A percentile compares a stretch with the other conserved stretches of the same genome.
Conservation (phyloP, 345 rosid genomes). For the Ailanthus altissimus region DNA sequence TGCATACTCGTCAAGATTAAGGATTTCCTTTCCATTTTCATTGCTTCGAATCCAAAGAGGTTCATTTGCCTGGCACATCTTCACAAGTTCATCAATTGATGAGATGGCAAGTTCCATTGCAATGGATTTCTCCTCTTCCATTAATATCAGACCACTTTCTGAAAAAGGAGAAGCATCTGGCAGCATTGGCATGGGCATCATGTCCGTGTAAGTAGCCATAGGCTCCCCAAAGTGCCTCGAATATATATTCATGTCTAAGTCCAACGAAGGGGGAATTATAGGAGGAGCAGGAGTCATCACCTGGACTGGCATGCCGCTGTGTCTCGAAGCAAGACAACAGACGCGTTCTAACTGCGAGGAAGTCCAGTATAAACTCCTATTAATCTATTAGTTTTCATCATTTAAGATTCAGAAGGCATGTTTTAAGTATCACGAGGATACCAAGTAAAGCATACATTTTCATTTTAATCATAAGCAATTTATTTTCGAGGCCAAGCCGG, state of each 20-base stretch:
- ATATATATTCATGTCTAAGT: conserved; percentile 74
- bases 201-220: conserved; percentile 40
- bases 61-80: conserved; percentile 59
- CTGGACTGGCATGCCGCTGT: conserved; percentile 52
- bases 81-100: conserved; percentile 62
- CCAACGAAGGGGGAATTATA: conserved; percentile 53
- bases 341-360: conserved; percentile 67
- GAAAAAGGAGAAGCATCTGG: conserved; percentile 37
- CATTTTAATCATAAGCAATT: too few species aligned
- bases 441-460: too few species aligned
- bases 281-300: conserved; percentile 41
- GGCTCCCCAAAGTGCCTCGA: conserved; percentile 50
- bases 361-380: background rate
- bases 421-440: background rate
- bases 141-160: conserved; percentile 41
- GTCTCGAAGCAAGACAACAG: conserved; percentile 59
- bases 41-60: conserved; percentile 68
- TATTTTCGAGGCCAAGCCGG: too few species aligned
- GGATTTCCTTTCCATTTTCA: conserved; percentile 40
- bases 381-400: background rate
- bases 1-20: conserved; percentile 65
- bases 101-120: conserved; percentile 76
- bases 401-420: background rate
- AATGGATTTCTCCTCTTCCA: conserved; percentile 66
- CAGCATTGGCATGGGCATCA: conserved; percentile 54